Conservation (phyloP, 2,329 filamentous ascomycete species). For the Fusarium sambucinum region DNA sequence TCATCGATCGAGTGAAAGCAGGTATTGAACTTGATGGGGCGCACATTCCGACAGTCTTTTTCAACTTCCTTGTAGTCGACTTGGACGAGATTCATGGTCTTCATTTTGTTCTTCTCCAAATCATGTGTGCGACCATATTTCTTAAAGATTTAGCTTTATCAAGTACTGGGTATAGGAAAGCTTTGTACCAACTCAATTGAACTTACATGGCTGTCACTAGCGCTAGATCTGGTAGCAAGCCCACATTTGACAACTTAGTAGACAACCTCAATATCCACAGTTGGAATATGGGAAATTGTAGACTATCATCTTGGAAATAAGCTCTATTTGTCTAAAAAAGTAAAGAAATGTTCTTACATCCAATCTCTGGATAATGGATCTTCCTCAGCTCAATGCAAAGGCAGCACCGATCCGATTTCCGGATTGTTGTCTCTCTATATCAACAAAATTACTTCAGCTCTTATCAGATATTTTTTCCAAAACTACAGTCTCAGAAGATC, state of each 20-base stretch:
- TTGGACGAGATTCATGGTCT: background rate
- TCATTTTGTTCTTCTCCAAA: background rate
- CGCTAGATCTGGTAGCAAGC: background rate
- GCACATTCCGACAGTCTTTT: constrained; percentile 10
- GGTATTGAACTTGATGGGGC: constrained; percentile 4
- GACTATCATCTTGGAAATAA: background rate
- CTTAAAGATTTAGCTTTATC: background rate
- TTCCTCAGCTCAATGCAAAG: constrained; percentile 24
- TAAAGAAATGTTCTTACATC: background rate
- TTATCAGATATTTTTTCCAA: constrained; percentile 26
- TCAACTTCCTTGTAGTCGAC: constrained; percentile 8
- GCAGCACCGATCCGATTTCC: constrained; percentile 41
- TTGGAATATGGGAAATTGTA: background rate
- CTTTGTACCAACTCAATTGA: background rate
- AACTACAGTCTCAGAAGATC: background rate
- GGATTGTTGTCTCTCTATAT: constrained; percentile 50
- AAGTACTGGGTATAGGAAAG: background rate
- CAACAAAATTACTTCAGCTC: constrained; percentile 39
- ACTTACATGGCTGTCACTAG: background rate
- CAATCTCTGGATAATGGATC: constrained; percentile 25
- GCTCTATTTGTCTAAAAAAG: background rate
- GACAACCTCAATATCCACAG: background rate
- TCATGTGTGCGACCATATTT: background rate
- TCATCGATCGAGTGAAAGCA: background rate
- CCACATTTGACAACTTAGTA: background rate